Percentiles rank a stretch among this genome's conserved stretches.
Conservation (phyloP, 1,284 basidiomycete species). For the Austroboletus novae-zelandiae region DNA sequence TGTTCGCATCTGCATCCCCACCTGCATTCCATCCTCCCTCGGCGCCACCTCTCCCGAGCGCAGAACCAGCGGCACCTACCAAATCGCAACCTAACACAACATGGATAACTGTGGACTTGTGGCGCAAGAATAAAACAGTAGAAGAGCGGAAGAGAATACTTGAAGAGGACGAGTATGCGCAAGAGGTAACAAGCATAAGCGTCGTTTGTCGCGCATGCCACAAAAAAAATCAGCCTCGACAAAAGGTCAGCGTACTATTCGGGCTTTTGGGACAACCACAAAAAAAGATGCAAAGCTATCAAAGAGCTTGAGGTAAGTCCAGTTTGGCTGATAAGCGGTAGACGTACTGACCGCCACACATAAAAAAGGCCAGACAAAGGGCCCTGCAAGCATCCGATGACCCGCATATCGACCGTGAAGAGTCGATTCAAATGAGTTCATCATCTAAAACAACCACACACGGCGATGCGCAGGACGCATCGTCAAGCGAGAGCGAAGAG, state of each 20-base stretch:
- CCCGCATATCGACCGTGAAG: too few species aligned
- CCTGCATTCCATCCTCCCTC: conserved; percentile 11
- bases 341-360: too few species aligned
- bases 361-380: too few species aligned
- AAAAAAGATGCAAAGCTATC: too few species aligned
- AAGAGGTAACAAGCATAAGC: conserved; percentile 25
- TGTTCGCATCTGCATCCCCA: too few species aligned
- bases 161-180: conserved; percentile 29
- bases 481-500: too few species aligned
- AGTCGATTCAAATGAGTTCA: too few species aligned
- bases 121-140: conserved; percentile 30
- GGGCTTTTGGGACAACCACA: conserved; percentile 28
- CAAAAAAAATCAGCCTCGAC: conserved; percentile 32
- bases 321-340: too few species aligned
- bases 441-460: too few species aligned
- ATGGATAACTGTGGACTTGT: conserved; percentile 20
- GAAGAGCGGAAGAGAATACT: conserved; percentile 29
- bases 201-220: conserved; percentile 26
- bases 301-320: too few species aligned
- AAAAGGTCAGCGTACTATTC: too few species aligned
- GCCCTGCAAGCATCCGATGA: too few species aligned
- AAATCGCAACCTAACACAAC: background rate
- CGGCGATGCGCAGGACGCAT: background rate
- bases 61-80: background rate
- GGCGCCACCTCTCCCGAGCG: conserved; percentile 8